Evolutionary conservation across 345 rosid genomes (phyloP).

Genomic region (Gossypium turneri): DNA sequence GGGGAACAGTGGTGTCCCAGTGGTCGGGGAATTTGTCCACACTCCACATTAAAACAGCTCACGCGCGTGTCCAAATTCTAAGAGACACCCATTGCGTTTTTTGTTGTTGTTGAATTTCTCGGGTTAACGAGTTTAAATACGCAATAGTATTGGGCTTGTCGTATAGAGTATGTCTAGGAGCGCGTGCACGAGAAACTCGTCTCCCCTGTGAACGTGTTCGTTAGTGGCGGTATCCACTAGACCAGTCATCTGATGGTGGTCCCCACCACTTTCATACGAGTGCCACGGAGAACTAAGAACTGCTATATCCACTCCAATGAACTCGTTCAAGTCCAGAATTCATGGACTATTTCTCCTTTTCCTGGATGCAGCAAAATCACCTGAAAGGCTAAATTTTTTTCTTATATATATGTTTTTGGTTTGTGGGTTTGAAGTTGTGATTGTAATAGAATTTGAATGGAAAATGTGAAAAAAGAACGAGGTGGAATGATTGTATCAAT

Average conservation of each 20-base stretch:
- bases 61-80: conserved; percentile 31
- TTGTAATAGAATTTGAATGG: not conserved
- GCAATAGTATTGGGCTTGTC: not conserved
- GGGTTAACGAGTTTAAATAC: not conserved
- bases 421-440: not conserved
- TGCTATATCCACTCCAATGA: not conserved
- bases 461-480: not conserved
- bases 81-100: not conserved
- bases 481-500: conserved; percentile 3
- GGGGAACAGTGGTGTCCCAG: conserved; percentile 15
- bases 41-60: conserved; percentile 9
- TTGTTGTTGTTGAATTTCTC: not conserved
- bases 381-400: too few relatives aligned
- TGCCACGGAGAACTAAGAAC: not conserved
- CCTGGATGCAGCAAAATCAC: conserved; percentile 8
- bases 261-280: conserved; percentile 5
- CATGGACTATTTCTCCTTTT: not conserved
- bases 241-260: not conserved
- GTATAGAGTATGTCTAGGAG: not conserved
- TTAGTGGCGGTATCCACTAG: not conserved
- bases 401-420: not conserved
- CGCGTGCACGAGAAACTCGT: conserved; percentile 10
- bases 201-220: not conserved
- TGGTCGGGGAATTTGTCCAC: conserved; percentile 27
- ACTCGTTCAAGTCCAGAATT: not conserved